Evolutionary conservation across 106 monocot genomes (phyloP), one percentile per base, ranked within the genome.

Genomic region (Platanthera zijinensis): DNA sequence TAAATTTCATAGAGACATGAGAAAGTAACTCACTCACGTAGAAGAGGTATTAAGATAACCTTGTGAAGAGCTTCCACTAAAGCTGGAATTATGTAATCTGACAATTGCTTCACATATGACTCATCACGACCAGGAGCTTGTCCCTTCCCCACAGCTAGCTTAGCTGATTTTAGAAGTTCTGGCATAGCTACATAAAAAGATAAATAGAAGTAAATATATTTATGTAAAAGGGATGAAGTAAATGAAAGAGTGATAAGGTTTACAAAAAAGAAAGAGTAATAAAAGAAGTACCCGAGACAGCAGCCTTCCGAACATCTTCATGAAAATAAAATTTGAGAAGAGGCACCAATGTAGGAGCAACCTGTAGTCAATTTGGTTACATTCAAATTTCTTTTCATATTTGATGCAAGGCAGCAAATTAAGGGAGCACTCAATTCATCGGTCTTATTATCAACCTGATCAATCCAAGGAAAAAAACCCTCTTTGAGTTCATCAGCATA

Each of bases 381-480:
- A 64, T 8, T 57, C 17, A 61, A 61, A 18, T 17, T 11, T 11
- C 13, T 62, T 62, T 12, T 66, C 18, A 10, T 32, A 66, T 66
- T 32, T 32, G 66, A 66, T n/a, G 32, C 32, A 30, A 66, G 10
- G 19, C 59, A 6, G 7, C 5, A 39, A 81, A 71, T 56, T 47
- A 46, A 71, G n/a, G 14, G 77, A 77, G 12, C 18, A 11, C n/a
- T 2, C 62, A 19, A 14, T 18, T 39, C 47, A 76, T 15, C 46
- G 28, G n/a, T 61, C 12, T 73, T 49, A 57, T 73, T 62, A 75
- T 66, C 6, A 76, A 93, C 96, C 91, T 93, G 91, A 84, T 93
- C 97, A 61, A 94, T 91, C 97, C 97, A 97, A 66, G 97, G 97
- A 76, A 85, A 97, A 87, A 97, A 94, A 3, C 97, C 94, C 80